Percentiles rank a stretch among this genome's conserved stretches.
Evolutionary conservation across 441 rosid genomes (phyloP).

Genomic region (Cnidoscolus chayamansa): DNA sequence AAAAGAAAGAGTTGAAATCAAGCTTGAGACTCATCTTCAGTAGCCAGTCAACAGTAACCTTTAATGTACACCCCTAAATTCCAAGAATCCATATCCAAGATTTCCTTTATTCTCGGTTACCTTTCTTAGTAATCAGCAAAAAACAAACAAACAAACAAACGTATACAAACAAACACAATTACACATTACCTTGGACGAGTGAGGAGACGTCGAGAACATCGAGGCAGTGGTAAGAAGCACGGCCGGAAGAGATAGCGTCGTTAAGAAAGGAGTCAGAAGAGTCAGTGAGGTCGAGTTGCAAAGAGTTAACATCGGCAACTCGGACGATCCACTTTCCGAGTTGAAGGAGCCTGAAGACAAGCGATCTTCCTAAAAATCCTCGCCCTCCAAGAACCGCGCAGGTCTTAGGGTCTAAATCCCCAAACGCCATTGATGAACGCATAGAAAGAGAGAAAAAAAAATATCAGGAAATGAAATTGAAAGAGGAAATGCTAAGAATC

Average conservation of each 20-base stretch:
- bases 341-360: constrained; percentile 56
- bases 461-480: not conserved
- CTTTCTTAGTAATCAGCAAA: constrained; percentile 2
- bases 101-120: not conserved
- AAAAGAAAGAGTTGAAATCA: not conserved
- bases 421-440: constrained; percentile 24
- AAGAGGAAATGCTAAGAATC: not conserved
- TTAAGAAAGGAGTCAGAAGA: constrained; percentile 51
- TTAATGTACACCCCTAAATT: not conserved
- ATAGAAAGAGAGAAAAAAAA: not conserved
- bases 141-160: constrained; percentile 17
- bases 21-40: not conserved
- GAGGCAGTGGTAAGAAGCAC: constrained; percentile 55
- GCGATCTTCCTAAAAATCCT: constrained; percentile 75
- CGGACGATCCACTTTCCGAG: constrained; percentile 74
- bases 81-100: not conserved
- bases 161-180: not conserved
- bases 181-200: constrained; percentile 44
- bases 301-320: constrained; percentile 60
- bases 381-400: constrained; percentile 86
- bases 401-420: constrained; percentile 42
- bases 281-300: constrained; percentile 41
- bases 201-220: constrained; percentile 59
- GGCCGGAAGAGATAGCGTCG: constrained; percentile 59
- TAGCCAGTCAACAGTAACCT: not conserved